Evolutionary conservation across 116 monocot genomes (phyloP).

Genomic region (Iris pallida): DNA sequence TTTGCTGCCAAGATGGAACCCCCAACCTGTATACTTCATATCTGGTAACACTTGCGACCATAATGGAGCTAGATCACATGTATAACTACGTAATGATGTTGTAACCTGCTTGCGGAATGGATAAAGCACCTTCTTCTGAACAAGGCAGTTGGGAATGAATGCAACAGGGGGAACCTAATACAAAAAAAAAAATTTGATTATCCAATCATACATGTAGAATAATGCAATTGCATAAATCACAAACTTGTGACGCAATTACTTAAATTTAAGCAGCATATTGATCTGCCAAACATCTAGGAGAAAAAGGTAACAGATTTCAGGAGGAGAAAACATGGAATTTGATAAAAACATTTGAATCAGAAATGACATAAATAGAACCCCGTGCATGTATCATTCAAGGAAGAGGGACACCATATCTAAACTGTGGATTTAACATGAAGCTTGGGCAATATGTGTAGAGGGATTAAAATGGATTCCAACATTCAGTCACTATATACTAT

Average conservation of each 20-base stretch:
- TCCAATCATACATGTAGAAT: neutral
- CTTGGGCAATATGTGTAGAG: neutral
- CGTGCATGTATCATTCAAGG: neutral
- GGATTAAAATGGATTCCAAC: neutral
- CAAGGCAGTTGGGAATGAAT: constrained; percentile 73
- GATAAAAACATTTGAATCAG: neutral
- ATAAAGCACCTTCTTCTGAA: constrained; percentile 61
- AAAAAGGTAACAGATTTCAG: neutral
- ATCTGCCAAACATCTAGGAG: neutral
- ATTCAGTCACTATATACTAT: neutral
- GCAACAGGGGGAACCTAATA: constrained; percentile 84
- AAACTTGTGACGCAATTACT: neutral
- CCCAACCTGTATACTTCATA: constrained; percentile 48
- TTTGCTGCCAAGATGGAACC: constrained; percentile 89
- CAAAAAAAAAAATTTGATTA: constrained; percentile 6
- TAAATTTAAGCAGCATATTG: neutral
- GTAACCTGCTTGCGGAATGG: constrained; percentile 88
- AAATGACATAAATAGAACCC: neutral
- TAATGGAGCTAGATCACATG: neutral
- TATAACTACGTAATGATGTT: neutral
- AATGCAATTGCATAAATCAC: neutral
- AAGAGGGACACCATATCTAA: neutral
- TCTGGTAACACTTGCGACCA: neutral
- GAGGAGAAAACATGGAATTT: neutral
- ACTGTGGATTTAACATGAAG: neutral